phyloP scores from a whole-genome alignment of 352 stramenopile species.

The Pythium sukuiense region DNA sequence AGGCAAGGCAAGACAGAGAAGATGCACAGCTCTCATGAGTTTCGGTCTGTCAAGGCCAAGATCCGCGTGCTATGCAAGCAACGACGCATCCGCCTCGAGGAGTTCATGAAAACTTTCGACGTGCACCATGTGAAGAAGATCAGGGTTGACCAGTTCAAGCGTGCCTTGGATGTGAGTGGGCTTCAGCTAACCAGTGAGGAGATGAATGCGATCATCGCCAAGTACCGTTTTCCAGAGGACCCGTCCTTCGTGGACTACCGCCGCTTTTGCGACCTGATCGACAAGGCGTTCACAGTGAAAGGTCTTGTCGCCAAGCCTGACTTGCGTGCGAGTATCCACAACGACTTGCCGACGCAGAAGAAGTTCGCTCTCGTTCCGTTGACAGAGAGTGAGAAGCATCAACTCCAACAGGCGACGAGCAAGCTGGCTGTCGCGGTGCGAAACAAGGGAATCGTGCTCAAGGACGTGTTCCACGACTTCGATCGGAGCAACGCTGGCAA shows the following conservation, averaged over 20 bases:
- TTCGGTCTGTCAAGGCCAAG: constrained; percentile 80
- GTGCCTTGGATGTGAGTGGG: constrained; percentile 73
- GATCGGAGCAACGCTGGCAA: constrained; percentile 83
- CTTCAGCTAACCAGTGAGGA: constrained; percentile 58
- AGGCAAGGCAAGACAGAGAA: not conserved
- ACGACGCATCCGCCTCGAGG: constrained; percentile 75
- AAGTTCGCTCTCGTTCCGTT: constrained; percentile 38
- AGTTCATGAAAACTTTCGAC: constrained; percentile 90
- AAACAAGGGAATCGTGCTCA: constrained; percentile 82
- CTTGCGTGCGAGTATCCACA: constrained; percentile 34
- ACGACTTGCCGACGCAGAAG: constrained; percentile 32
- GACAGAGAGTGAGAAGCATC: constrained; percentile 33
- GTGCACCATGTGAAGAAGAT: constrained; percentile 85
- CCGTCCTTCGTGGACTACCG: constrained; percentile 75
- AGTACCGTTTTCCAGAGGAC: constrained; percentile 67
- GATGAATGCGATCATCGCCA: constrained; percentile 54
- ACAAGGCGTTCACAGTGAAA: constrained; percentile 84
- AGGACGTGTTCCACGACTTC: constrained; percentile 88
- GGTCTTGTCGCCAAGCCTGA: constrained; percentile 66
- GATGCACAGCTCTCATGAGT: constrained; percentile 75
- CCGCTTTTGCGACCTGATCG: constrained; percentile 82
- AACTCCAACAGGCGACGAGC: constrained; percentile 42
- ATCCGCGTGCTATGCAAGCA: constrained; percentile 81
- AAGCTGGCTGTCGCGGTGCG: constrained; percentile 66
- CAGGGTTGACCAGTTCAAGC: constrained; percentile 76